A percentile compares a stretch with the other conserved stretches of the same genome.
These are phyloP conservation scores for Chaetoceros muelleri DNA, from an alignment of 108 stramenopile species.

Conservation along the genomic window DNA sequence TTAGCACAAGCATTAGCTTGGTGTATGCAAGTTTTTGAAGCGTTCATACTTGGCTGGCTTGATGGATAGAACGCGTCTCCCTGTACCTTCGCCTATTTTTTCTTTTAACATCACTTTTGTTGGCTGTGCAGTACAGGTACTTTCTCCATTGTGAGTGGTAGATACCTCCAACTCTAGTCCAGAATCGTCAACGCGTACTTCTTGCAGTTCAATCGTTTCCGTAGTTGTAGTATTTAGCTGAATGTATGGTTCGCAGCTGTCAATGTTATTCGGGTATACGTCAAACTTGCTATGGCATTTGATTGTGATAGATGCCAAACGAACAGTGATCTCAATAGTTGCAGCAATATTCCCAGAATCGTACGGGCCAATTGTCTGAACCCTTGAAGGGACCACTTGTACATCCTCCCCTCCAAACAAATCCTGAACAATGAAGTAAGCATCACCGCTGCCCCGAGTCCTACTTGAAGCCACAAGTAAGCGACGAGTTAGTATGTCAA, in stretches of 20 bases:
- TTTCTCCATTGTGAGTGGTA: neutral
- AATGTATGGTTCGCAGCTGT: conserved; percentile 63
- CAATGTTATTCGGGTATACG: conserved; percentile 62
- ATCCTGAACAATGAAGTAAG: conserved; percentile 74
- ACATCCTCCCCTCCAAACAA: conserved; percentile 83
- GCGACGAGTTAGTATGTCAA: conserved; percentile 64
- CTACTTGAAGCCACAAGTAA: conserved; percentile 72
- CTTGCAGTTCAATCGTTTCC: conserved; percentile 68
- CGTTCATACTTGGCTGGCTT: conserved; percentile 77
- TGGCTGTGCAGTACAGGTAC: too few relatives aligned
- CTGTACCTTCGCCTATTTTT: conserved; percentile 57
- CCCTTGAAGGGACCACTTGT: conserved; percentile 64
- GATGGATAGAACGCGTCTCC: conserved; percentile 68
- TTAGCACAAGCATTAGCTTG: too few relatives aligned
- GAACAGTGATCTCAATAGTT: conserved; percentile 71
- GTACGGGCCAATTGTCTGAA: conserved; percentile 15
- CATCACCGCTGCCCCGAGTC: conserved; percentile 81
- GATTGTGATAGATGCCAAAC: conserved; percentile 54
- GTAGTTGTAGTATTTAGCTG: conserved; percentile 81
- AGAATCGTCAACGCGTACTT: conserved; percentile 33
- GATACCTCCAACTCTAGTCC: neutral
- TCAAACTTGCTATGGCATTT: conserved; percentile 82
- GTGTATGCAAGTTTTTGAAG: conserved; percentile 40
- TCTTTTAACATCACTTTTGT: conserved; percentile 46
- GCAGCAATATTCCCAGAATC: conserved; percentile 17